Conservation (phyloP, 2,329 filamentous ascomycete genomes). For the Calonectria crousiana region DNA sequence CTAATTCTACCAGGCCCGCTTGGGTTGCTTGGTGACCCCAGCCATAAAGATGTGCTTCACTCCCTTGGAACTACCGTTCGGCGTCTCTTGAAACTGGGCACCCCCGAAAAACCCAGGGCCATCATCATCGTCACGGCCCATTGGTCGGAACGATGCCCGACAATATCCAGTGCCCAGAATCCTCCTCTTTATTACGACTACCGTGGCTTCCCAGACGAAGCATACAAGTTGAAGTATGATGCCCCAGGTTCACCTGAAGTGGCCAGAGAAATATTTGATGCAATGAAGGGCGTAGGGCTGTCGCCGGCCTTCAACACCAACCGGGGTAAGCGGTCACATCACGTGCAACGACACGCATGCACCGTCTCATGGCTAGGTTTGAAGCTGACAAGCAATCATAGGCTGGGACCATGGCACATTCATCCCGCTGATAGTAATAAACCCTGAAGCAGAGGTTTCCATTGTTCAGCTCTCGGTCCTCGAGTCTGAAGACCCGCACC, state of each 20-base stretch:
- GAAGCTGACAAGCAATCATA: background rate
- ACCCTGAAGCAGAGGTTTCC: background rate
- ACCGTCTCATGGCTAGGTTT: background rate
- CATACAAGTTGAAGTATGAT: background rate
- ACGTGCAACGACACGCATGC: background rate
- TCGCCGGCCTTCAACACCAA: background rate
- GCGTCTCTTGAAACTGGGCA: background rate
- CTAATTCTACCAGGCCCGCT: background rate
- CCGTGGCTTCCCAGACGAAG: background rate
- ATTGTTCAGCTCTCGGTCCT: background rate
- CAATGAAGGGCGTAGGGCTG: background rate
- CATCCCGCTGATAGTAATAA: background rate
- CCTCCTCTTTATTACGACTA: background rate
- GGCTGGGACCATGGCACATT: background rate
- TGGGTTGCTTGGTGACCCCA: background rate
- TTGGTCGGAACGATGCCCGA: background rate
- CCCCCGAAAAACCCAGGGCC: background rate
- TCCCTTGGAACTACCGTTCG: background rate
- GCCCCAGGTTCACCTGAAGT: background rate
- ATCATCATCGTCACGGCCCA: background rate
- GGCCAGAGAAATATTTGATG: background rate
- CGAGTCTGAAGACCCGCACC: background rate
- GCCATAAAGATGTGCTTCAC: background rate
- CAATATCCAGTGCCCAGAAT: background rate
- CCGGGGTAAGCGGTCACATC: background rate